A percentile compares a stretch with the other conserved stretches of the same genome.
Evolutionary conservation across 306 rosid genomes (phyloP).

Genomic region (Senna siamea): DNA sequence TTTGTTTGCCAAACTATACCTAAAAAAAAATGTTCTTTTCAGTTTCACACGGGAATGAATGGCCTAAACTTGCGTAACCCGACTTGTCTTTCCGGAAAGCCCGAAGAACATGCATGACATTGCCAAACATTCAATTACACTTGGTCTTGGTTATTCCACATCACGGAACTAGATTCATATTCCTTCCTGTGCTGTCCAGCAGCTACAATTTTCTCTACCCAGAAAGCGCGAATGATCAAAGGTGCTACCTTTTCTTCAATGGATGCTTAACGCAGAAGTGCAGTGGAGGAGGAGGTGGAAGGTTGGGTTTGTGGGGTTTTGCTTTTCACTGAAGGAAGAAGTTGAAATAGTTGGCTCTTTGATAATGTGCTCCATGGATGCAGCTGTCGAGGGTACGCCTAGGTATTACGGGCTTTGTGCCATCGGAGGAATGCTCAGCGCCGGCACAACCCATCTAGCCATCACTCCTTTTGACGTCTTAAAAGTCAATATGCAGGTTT

Average conservation of each 20-base stretch:
- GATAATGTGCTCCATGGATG: constrained; percentile 1
- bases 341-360: constrained; percentile 8
- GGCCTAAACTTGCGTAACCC: not conserved
- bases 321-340: constrained; percentile 15
- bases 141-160: constrained; percentile 5
- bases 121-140: not conserved
- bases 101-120: constrained; percentile 19
- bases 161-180: constrained; percentile 44
- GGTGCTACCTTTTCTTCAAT: not conserved
- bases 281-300: not conserved
- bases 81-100: constrained; percentile 24
- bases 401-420: constrained; percentile 59
- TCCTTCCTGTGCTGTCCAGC: constrained; percentile 18
- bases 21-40: too few relatives aligned
- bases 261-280: not conserved
- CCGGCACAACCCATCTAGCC: constrained; percentile 64
- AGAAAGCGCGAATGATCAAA: not conserved
- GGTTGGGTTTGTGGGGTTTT: not conserved
- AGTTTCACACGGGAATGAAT: too few relatives aligned
- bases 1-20: too few relatives aligned
- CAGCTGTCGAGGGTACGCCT: constrained; percentile 41
- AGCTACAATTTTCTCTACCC: constrained; percentile 21
- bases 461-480: constrained; percentile 60
- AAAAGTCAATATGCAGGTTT: constrained; percentile 46
- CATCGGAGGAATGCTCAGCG: constrained; percentile 68